Evolutionary conservation across 208 protist genomes (phyloP).

Genomic region (Crithidia brevicula): DNA sequence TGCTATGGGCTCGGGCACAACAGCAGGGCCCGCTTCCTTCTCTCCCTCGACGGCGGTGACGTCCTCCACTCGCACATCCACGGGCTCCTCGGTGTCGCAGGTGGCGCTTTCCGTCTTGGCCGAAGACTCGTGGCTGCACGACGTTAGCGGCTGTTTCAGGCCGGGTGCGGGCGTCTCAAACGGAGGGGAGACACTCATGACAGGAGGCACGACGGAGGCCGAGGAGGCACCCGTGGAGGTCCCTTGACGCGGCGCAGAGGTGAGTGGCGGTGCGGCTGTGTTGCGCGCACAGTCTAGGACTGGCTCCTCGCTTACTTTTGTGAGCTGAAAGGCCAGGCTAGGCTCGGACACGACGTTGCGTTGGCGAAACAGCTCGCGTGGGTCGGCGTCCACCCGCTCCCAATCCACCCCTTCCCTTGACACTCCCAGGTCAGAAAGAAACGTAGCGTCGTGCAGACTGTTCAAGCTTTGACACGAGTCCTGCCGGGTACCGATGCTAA

Average conservation of each 20-base stretch:
- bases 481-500: neutral
- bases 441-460: neutral
- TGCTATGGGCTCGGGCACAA: too few relatives aligned
- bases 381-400: slow-evolving; percentile 3
- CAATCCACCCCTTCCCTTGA: slow-evolving; percentile 7
- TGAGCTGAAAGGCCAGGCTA: neutral
- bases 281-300: neutral
- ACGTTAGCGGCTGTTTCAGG: neutral
- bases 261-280: neutral
- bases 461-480: neutral
- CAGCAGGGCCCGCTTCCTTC: neutral
- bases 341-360: neutral
- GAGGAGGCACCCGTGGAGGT: neutral
- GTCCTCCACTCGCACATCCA: neutral
- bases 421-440: neutral
- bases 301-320: neutral
- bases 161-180: too few relatives aligned
- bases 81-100: neutral
- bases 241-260: neutral
- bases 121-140: neutral
- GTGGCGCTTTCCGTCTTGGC: neutral
- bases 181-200: too few relatives aligned
- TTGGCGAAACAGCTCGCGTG: neutral
- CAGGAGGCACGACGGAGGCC: neutral
- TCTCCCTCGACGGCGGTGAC: neutral